These are phyloP conservation scores for Ichthyophthirius multifiliis DNA, from an alignment of 169 alveolate genomes.

Conservation along the genomic window DNA sequence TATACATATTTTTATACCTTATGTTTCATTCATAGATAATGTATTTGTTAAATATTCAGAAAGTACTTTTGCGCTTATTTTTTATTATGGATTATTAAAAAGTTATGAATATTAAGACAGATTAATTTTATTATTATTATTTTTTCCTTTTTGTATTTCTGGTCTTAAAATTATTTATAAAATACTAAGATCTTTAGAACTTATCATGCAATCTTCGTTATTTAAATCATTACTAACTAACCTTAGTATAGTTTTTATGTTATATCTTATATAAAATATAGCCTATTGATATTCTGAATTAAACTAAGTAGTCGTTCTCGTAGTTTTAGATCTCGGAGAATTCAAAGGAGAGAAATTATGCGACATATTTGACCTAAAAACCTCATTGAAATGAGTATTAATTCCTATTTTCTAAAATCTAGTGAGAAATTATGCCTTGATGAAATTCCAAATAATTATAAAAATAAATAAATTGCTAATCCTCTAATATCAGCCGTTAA, in stretches of 20 bases:
- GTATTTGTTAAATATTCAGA: background rate
- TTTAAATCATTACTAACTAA: conserved; percentile 71
- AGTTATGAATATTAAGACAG: conserved; percentile 10
- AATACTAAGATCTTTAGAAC: conserved; percentile 67
- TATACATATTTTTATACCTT: no score
- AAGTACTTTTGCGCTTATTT: no score
- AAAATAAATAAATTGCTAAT: background rate
- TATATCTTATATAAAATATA: conserved; percentile 63
- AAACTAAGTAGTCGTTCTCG: conserved; percentile 44
- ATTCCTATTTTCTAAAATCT: conserved; percentile 3
- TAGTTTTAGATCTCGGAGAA: conserved; percentile 64
- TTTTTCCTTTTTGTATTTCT: conserved; percentile 19
- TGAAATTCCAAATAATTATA: conserved; percentile 3
- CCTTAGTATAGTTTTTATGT: conserved; percentile 58
- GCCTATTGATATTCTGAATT: conserved; percentile 62
- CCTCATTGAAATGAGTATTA: conserved; percentile 16
- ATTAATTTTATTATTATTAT: background rate
- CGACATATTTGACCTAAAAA: background rate
- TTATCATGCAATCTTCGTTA: conserved; percentile 55
- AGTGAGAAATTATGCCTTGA: background rate
- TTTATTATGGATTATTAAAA: background rate
- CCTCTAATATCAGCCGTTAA: conserved; percentile 17
- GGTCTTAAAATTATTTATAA: conserved; percentile 61
- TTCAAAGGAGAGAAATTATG: conserved; percentile 29
- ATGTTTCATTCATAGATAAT: conserved; percentile 3